Conservation (phyloP, 441 rosid species). For the Cnidoscolus chayamansa region DNA sequence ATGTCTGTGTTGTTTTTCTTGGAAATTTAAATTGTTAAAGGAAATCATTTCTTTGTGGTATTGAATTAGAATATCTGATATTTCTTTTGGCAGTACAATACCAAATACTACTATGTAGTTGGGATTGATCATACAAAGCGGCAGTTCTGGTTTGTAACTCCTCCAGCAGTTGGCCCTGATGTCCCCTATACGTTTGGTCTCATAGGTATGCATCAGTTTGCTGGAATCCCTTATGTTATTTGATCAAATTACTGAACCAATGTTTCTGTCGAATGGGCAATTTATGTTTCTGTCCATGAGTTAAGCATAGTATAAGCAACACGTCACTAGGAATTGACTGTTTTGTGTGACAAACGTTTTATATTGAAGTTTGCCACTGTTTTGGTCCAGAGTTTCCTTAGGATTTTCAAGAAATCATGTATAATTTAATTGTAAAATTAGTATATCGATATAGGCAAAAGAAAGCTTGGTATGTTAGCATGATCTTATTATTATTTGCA, state of each 20-base stretch:
- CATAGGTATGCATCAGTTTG: constrained; percentile 46
- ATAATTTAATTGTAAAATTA: too few species aligned
- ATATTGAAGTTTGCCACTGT: not conserved
- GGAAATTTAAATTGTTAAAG: not conserved
- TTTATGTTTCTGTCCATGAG: too few species aligned
- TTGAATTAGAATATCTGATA: too few species aligned
- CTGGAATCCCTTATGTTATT: not conserved
- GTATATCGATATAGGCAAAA: not conserved
- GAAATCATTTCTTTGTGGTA: not conserved
- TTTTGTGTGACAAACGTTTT: not conserved
- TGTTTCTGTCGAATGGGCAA: not conserved
- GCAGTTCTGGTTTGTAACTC: constrained; percentile 72
- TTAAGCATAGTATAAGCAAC: not conserved
- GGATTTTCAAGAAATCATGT: too few species aligned
- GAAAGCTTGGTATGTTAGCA: not conserved
- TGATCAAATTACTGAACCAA: not conserved
- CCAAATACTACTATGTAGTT: constrained; percentile 68
- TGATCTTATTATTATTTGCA: constrained; percentile 28
- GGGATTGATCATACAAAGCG: constrained; percentile 50
- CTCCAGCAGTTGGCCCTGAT: constrained; percentile 77
- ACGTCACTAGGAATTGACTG: not conserved
- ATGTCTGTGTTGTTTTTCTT: not conserved
- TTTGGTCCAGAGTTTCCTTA: too few species aligned
- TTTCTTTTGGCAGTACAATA: constrained; percentile 41
- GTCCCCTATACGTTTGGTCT: constrained; percentile 89